Base-by-base conservation (phyloP, 768 basidiomycete species). In the Peribolospora baueri region DNA sequence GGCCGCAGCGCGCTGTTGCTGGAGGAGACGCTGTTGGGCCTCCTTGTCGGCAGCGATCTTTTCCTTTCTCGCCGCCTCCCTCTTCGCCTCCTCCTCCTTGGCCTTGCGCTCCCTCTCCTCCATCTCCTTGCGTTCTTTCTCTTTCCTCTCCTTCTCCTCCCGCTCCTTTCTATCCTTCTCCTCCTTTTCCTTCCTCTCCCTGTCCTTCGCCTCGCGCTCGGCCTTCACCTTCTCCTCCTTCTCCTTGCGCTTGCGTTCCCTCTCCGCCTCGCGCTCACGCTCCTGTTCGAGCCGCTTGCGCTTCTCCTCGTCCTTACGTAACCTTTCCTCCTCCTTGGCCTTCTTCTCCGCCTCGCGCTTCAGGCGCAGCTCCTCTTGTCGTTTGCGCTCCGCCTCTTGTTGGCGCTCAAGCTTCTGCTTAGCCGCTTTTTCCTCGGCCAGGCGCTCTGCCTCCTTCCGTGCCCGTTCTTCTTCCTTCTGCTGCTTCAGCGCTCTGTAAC, bases 391-490 rank as follows among this genome's bases (percentile, higher is more conserved):
- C 64, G 86, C 86, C 59, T 84, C 83, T 64, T 91, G 87, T 41
- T 75, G 71, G 4, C 79, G 81, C 36, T 72, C 75, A 56, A 81
- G 84, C 63, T 79, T 81, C 5, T 80, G 81, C 66, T 81, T 82
- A 51, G 70, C 54, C 2, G 81, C 80, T 7, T 80, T 82, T 58
- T 88, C 85, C 64, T 86, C 85, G 4, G 81, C 85, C 7, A 83
- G 82, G 64, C 79, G 79, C 67, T 84, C 85, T 4, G 84, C 84
- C 25, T 84, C 83, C 60, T 77, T 77, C 25, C 74, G 75, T 6
- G 84, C 84, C 57, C 78, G 77, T 68, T 90, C 88, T 65, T 86
- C 84, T 58, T 97, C 93, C 65, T 91, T 91, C 47, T 81, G 83
- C 60, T 76, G 72, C 68, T 91, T 93, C 71, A 93, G 88, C 67